Conservation (phyloP, 805 yeast genomes). For the Zygotorulaspora chibaensis region DNA sequence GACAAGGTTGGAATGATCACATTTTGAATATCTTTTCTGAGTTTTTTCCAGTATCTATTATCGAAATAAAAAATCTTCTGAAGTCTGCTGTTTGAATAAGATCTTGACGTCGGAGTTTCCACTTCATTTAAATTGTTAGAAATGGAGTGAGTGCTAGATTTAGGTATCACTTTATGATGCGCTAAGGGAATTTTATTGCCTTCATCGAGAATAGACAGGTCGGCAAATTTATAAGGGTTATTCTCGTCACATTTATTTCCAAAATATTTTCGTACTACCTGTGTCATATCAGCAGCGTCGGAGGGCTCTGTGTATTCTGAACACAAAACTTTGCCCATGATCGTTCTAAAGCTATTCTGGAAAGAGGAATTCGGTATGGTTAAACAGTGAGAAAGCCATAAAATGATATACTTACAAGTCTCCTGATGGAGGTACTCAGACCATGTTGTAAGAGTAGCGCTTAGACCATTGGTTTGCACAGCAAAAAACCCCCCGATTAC, state of each 20-base stretch:
- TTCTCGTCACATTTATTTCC: constrained; percentile 14
- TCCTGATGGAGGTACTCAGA: constrained; percentile 50
- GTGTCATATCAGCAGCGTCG: constrained; percentile 24
- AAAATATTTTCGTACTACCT: constrained; percentile 24
- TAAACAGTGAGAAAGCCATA: constrained; percentile 47
- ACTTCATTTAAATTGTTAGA: constrained; percentile 28
- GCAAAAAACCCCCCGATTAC: constrained; percentile 35
- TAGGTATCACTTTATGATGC: constrained; percentile 27
- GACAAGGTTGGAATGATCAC: constrained; percentile 54
- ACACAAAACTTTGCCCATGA: constrained; percentile 44
- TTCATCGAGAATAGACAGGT: constrained; percentile 35
- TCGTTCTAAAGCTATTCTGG: constrained; percentile 38
- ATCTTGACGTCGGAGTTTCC: constrained; percentile 10
- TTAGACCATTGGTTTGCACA: constrained; percentile 47
- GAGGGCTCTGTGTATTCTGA: constrained; percentile 18
- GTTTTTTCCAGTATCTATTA: constrained; percentile 49
- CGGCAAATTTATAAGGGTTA: constrained; percentile 24
- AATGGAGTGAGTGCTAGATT: constrained; percentile 24
- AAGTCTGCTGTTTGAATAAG: constrained; percentile 43
- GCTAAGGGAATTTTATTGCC: constrained; percentile 35
- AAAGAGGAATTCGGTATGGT: constrained; percentile 37
- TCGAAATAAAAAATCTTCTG: constrained; percentile 59
- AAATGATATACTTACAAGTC: constrained; percentile 42
- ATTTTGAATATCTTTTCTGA: constrained; percentile 46
- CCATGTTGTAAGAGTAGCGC: constrained; percentile 50